Conservation (phyloP, 495 filamentous ascomycete species). For the Astrothelium macrocarpum region DNA sequence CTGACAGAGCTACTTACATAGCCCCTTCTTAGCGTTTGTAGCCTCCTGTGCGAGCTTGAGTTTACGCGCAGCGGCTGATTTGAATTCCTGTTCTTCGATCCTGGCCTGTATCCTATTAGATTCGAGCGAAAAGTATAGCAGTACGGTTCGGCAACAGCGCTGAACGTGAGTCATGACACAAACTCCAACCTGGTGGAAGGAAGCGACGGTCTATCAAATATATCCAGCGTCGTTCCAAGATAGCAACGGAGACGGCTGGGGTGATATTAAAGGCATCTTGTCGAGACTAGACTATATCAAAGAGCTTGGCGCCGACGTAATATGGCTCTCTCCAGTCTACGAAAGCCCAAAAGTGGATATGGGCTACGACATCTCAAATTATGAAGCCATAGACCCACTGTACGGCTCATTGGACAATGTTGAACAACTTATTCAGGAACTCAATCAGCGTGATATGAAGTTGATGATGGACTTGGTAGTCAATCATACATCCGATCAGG, state of each 20-base stretch:
- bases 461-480: slow-evolving; percentile 28
- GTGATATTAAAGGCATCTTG: slow-evolving; percentile 20
- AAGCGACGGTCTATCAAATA: slow-evolving; percentile 29
- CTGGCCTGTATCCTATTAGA: too few relatives aligned
- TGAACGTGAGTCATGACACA: not conserved
- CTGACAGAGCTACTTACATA: too few relatives aligned
- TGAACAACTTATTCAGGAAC: slow-evolving; percentile 23
- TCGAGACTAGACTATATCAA: slow-evolving; percentile 25
- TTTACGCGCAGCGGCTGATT: too few relatives aligned
- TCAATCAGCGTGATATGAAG: slow-evolving; percentile 22
- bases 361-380: slow-evolving; percentile 32
- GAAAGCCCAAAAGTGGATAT: slow-evolving; percentile 28
- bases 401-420: slow-evolving; percentile 28
- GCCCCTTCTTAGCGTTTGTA: too few relatives aligned
- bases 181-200: slow-evolving; percentile 24
- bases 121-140: not conserved
- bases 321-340: slow-evolving; percentile 30
- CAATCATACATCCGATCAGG: slow-evolving; percentile 25
- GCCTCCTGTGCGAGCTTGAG: too few relatives aligned
- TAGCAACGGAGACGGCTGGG: slow-evolving; percentile 21
- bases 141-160: not conserved
- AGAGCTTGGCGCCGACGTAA: slow-evolving; percentile 24
- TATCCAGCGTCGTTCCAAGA: slow-evolving; percentile 30
- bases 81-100: too few relatives aligned
- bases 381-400: slow-evolving; percentile 20